Conservation (phyloP, 371 early-diverging fungal genomes). For the Mortierella sp. region DNA sequence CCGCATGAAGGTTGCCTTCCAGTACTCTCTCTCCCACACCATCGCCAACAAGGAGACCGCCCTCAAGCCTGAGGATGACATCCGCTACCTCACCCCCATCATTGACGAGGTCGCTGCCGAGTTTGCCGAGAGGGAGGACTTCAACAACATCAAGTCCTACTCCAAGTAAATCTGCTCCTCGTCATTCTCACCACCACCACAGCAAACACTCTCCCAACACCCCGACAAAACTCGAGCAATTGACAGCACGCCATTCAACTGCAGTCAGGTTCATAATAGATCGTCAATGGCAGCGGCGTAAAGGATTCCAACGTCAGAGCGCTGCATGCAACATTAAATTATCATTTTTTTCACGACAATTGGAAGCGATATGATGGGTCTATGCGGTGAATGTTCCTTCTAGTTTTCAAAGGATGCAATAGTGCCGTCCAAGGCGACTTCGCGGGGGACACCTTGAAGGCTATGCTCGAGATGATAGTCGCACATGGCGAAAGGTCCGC, state of each 20-base stretch:
- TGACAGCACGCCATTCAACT: constrained; percentile 1
- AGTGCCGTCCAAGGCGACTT: constrained; percentile 37
- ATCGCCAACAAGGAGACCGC: constrained; percentile 81
- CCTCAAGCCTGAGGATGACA: constrained; percentile 86
- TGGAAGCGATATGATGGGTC: not conserved
- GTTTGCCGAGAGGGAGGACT: constrained; percentile 83
- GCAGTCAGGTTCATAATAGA: constrained; percentile 11
- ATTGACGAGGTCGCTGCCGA: constrained; percentile 90
- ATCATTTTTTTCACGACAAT: not conserved
- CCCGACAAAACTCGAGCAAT: constrained; percentile 2
- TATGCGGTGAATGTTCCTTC: not conserved
- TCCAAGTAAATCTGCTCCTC: constrained; percentile 13
- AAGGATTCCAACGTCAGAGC: constrained; percentile 1
- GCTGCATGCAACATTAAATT: constrained; percentile 11
- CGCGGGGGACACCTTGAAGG: constrained; percentile 21
- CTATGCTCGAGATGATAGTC: constrained; percentile 23
- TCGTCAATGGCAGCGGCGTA: not conserved
- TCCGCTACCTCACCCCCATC: constrained; percentile 88
- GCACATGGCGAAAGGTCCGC: constrained; percentile 40
- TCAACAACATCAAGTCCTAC: constrained; percentile 61
- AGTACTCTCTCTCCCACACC: constrained; percentile 80
- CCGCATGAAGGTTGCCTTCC: constrained; percentile 88
- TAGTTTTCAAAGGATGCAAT: constrained; percentile 47
- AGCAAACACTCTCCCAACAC: not conserved
- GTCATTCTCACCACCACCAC: not conserved